Conservation (phyloP, 176 grass and related monocot species). For the Oryza longistaminata region DNA sequence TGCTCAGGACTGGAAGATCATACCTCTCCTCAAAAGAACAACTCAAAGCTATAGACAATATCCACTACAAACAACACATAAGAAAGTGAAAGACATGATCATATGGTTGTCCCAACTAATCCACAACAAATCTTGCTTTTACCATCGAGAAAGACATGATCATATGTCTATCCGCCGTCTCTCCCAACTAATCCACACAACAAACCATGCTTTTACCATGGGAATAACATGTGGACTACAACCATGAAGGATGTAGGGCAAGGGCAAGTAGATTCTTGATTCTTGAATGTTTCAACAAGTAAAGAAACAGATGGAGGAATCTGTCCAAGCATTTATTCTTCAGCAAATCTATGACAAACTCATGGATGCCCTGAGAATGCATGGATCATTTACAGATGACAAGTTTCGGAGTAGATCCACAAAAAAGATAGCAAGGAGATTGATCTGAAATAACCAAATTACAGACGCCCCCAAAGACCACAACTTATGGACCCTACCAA, state of each 20-base stretch:
- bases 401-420: not conserved
- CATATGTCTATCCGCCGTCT: not conserved
- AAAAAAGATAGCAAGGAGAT: not conserved
- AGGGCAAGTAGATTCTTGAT: not conserved
- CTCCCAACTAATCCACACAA: not conserved
- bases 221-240: not conserved
- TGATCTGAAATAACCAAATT: not conserved
- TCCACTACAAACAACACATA: not conserved
- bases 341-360: not conserved
- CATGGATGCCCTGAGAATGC: not conserved
- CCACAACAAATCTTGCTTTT: not conserved
- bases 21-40: not conserved
- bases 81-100: not conserved
- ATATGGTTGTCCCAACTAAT: not conserved
- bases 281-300: not conserved
- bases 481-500: not conserved
- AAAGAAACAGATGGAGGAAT: constrained; percentile 5
- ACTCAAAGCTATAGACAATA: not conserved
- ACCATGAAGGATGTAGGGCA: not conserved
- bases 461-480: not conserved
- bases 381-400: not conserved
- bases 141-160: not conserved
- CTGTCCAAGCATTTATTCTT: not conserved
- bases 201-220: not conserved
- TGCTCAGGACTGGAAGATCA: not conserved